Base-by-base conservation (phyloP, 768 basidiomycete genomes). In the Tylopilus rubrobrunneus region DNA sequence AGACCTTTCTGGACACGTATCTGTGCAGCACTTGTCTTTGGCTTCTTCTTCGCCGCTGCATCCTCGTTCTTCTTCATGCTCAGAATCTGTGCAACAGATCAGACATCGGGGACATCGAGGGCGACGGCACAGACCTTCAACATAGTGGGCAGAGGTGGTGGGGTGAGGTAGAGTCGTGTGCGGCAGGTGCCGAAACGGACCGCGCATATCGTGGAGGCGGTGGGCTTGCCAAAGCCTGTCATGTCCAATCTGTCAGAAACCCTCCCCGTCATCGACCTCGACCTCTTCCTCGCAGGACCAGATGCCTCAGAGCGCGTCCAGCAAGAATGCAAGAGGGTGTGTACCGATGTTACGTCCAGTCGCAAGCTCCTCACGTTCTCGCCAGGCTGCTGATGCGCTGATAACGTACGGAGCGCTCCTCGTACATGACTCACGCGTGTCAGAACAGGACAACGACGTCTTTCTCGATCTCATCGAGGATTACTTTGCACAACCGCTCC, bases 51-150 rank as follows among this genome's bases (percentile, higher is more conserved):
- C 7, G 92, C 87, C 51, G 94, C 93, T 52, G 91, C 91, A 67
- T 98, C 92, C 78, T 98, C 93, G 65, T 87, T 91, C 86, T 98
- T 98, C 86, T 98, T 98, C 89, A 99, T 93, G 61, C 87, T 92
- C 89, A 97, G 98, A 66, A 99, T 98, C 97, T 99, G 60, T 33
- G 31, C 27, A 33, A 43, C 23, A 7, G 34, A 49, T 61, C 34
- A 56, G 51, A 23, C 51, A 60, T 57, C 41, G 21, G 15, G n/a
- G 23, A 11, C 5, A 49, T 25, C 34, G 11, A 19, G 14, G 33
- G 51, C 15, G 40, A 45, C 52, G 19, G 8, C 23, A 48, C 54
- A 42, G 52, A 76, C 77, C 74, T 78, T 78, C 57, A 78, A 75
- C 77, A 78, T 78, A 51, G 57, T 64, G 60, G 37, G 23, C 54